Percentiles rank a stretch among this genome's conserved stretches.
Evolutionary conservation across 2,329 filamentous ascomycete genomes (phyloP).

Genomic region (Escovopsis sp.): DNA sequence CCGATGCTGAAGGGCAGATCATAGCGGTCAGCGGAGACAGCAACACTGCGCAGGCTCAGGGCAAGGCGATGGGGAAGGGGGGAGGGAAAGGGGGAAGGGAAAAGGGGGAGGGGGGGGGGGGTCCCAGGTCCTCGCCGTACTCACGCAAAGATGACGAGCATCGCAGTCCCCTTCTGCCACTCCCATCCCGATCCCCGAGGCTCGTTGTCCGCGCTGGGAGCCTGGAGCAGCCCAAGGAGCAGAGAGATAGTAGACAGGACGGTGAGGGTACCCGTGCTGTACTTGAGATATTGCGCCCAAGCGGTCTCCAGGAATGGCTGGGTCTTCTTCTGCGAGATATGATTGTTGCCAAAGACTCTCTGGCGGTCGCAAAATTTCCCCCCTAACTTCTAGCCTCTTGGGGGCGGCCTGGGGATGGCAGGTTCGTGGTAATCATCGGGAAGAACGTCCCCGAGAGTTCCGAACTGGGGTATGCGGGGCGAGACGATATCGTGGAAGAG

Average conservation of each 20-base stretch:
- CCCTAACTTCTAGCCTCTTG: background rate
- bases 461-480: background rate
- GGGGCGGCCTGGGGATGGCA: background rate
- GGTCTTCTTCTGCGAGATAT: constrained; percentile 56
- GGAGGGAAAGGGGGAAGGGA: too few relatives aligned
- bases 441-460: background rate
- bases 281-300: constrained; percentile 56
- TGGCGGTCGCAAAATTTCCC: constrained; percentile 36
- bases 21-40: background rate
- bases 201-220: constrained; percentile 32
- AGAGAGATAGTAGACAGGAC: constrained; percentile 50
- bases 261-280: constrained; percentile 43
- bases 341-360: constrained; percentile 57
- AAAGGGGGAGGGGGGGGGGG: too few relatives aligned
- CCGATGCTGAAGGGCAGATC: constrained; percentile 33
- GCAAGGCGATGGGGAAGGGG: too few relatives aligned
- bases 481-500: constrained; percentile 45
- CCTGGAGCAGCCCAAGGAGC: constrained; percentile 52
- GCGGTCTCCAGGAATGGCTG: constrained; percentile 58
- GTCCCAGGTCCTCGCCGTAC: too few relatives aligned
- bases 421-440: background rate
- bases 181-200: constrained; percentile 33
- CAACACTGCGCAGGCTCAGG: too few relatives aligned
- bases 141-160: constrained; percentile 15
- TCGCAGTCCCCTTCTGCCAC: constrained; percentile 54